These are phyloP conservation scores for Metschnikowia orientalis DNA, from an alignment of 805 yeast genomes.

Conservation along the genomic window DNA sequence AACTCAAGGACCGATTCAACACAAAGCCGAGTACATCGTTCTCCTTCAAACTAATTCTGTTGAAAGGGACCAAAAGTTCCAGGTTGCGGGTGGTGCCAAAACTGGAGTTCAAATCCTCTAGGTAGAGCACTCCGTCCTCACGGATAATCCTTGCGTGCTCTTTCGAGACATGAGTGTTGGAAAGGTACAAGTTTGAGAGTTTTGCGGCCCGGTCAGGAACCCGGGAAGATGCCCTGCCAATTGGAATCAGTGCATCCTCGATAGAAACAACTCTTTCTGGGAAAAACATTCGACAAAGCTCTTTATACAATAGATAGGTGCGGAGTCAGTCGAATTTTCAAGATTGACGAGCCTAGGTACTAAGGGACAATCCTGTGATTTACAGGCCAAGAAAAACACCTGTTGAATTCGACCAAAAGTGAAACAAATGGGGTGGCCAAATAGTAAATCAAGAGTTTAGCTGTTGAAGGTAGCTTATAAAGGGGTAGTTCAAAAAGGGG, in stretches of 20 bases:
- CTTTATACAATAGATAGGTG: too few relatives aligned
- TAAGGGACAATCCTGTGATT: too few relatives aligned
- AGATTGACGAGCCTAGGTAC: too few relatives aligned
- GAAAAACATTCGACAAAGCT: too few relatives aligned
- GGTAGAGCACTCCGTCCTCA: constrained; percentile 18
- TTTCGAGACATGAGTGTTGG: constrained; percentile 36
- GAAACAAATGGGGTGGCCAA: too few relatives aligned
- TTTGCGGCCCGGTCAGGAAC: constrained; percentile 24
- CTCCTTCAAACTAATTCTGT: constrained; percentile 6
- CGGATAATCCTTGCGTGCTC: constrained; percentile 29
- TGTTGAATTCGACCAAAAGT: too few relatives aligned
- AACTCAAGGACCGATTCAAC: constrained; percentile 27
- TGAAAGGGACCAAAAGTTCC: constrained; percentile 21
- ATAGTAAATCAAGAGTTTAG: too few relatives aligned
- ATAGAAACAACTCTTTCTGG: constrained; percentile 7
- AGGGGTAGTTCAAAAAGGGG: too few relatives aligned
- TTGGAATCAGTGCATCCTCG: constrained; percentile 6
- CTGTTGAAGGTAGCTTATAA: too few relatives aligned
- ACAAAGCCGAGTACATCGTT: constrained; percentile 36
- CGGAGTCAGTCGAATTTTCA: too few relatives aligned
- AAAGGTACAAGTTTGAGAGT: constrained; percentile 29
- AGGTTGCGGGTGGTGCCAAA: constrained; percentile 37
- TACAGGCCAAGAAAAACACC: too few relatives aligned
- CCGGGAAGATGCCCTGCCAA: constrained; percentile 30
- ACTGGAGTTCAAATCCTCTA: constrained; percentile 32